Base-by-base conservation (phyloP, 2,329 filamentous ascomycete genomes). In the Aspergillus sp. region DNA sequence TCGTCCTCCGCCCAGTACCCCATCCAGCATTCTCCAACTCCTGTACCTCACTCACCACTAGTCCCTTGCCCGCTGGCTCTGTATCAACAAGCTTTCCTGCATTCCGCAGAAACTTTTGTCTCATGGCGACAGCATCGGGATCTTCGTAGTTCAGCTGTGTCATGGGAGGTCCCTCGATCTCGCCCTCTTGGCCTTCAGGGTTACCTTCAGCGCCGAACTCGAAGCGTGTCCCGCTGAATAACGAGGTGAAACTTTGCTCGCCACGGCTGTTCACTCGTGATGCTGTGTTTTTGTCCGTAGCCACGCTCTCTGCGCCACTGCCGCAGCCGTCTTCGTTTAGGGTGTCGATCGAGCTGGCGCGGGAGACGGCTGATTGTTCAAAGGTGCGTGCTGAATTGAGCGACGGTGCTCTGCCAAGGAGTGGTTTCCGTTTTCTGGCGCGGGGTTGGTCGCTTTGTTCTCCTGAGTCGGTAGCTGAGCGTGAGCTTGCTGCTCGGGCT, bases 61-160 rank as follows among this genome's bases (percentile, higher is more conserved):
- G 12, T 1, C 51, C 49, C 20, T 54, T 44, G 10, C 55, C 50
- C 15, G 53, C 46, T 12, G 49, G 48, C 4, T 55, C 49, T 46
- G 65, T 63, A 13, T 73, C 49, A 56, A 74, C 51, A 59, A 76
- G 27, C 58, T 79, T 58, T 60, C 73, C 53, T 1, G 64, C 63
- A 45, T 64, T 52, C 4, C 75, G 74, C 53, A 78, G 74, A 23
- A 75, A 76, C 33, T 74, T 76, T 30, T 80, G 77, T n/a, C 76
- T 76, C 57, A 80, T 79, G 46, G 74, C 75, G 10, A 74, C 72
- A 2, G 78, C 77, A 41, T 81, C 72, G 1, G 71, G 65, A 50
- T 75, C 73, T 49, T 75, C 72, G 48, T 75, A 76, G 23, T 71
- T 70, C 15, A 76, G 57, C 54, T 75, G 73, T 5, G 73, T 75